Evolutionary conservation across 768 basidiomycete species (phyloP).

Genomic region (Astraeus odoratus): DNA sequence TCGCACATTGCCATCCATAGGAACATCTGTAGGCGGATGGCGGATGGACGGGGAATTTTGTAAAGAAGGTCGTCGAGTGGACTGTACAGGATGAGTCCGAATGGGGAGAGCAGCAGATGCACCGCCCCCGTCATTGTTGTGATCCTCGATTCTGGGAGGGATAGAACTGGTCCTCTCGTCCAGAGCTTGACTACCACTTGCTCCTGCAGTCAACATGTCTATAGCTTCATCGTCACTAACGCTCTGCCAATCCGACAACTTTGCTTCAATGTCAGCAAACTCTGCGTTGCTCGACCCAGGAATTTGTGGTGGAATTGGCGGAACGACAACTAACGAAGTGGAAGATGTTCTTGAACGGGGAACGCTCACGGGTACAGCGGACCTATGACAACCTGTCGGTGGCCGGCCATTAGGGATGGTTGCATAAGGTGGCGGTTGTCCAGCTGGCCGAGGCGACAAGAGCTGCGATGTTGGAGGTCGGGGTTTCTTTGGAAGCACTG

Average conservation of each 20-base stretch:
- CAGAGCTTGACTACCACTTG: conserved; percentile 73
- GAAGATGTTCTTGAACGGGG: conserved; percentile 48
- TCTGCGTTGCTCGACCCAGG: conserved; percentile 27
- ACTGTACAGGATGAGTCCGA: conserved; percentile 22
- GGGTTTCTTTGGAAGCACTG: conserved; percentile 18
- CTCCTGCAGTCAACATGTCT: conserved; percentile 70
- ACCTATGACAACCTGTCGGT: conserved; percentile 33
- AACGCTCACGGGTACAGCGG: conserved; percentile 36
- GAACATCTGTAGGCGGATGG: conserved; percentile 15
- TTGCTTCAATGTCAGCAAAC: conserved; percentile 35
- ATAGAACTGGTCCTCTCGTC: conserved; percentile 74
- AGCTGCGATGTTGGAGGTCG: conserved; percentile 21
- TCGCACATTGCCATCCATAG: conserved; percentile 23
- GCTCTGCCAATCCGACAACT: conserved; percentile 61
- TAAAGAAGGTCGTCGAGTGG: conserved; percentile 51
- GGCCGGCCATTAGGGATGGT: conserved; percentile 27
- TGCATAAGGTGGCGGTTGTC: conserved; percentile 63
- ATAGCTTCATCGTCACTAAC: conserved; percentile 86
- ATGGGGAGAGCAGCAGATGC: conserved; percentile 21
- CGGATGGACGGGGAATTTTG: conserved; percentile 36
- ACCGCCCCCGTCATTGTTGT: conserved; percentile 12
- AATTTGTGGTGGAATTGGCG: conserved; percentile 26
- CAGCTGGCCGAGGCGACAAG: conserved; percentile 27
- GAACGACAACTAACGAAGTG: conserved; percentile 52
- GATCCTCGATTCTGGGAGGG: conserved; percentile 23